Evolutionary conservation across 2,329 filamentous ascomycete genomes (phyloP).

Genomic region (Pleomassaria siparia): DNA sequence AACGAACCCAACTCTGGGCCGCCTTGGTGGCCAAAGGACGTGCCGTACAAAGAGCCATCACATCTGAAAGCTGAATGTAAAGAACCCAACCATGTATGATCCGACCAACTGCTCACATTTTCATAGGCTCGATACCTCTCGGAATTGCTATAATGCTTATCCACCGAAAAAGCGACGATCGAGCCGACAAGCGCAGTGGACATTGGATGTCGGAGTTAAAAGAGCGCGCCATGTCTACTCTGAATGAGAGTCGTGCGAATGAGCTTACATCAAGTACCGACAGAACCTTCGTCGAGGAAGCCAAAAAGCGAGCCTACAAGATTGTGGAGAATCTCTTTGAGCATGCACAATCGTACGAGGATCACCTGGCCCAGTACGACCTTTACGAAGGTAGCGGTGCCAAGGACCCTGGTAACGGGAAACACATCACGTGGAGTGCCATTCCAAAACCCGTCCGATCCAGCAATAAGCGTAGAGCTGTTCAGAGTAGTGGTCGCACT

Average conservation of each 20-base stretch:
- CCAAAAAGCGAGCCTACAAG: conserved; percentile 28
- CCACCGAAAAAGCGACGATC: conserved; percentile 2
- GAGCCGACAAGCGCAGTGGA: conserved; percentile 18
- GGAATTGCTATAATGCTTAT: conserved; percentile 29
- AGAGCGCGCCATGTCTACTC: not conserved
- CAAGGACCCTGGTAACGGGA: conserved; percentile 22
- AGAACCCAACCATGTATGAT: conserved; percentile 4
- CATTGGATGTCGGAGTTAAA: not conserved
- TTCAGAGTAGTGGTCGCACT: too few species aligned
- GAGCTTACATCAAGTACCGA: conserved; percentile 23
- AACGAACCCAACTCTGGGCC: conserved; percentile 18
- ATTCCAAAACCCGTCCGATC: not conserved
- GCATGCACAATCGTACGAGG: conserved; percentile 30
- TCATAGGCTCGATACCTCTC: conserved; percentile 26
- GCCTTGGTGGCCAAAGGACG: conserved; percentile 33
- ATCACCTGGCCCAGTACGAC: conserved; percentile 26
- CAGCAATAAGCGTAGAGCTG: not conserved
- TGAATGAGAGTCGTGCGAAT: not conserved
- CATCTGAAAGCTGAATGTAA: conserved; percentile 31
- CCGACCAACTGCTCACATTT: conserved; percentile 8
- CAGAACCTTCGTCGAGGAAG: conserved; percentile 9
- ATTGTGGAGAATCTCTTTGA: conserved; percentile 31
- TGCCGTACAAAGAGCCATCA: conserved; percentile 36
- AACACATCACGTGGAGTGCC: conserved; percentile 23
- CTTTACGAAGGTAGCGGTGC: conserved; percentile 26